Evolutionary conservation across 2,329 filamentous ascomycete species (phyloP), one percentile per base, ranked within the genome.

Genomic region (Pyrenophora seminiperda): DNA sequence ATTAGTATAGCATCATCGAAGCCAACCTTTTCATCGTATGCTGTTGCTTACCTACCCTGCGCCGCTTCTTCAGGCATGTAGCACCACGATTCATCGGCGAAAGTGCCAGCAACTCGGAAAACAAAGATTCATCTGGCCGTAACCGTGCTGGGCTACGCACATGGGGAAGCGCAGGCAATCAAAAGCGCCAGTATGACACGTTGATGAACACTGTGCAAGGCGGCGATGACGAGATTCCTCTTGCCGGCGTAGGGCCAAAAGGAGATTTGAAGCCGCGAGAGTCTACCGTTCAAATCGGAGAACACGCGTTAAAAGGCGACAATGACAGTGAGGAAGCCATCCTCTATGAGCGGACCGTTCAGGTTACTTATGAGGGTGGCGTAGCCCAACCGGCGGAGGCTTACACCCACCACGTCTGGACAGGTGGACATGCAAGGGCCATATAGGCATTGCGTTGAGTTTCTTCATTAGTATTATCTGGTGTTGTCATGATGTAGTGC

Each of bases 21-120:
- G 59, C 66, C 0, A 77, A 77, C 31, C 63, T 77, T 0, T 68
- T 76, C 41, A 66, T 77, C 20, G 72, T 75, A 10, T 77, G 74
- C 57, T 73, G 72, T 15, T 73, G 73, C 17, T 66, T 76, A 27
- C 73, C 75, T 0, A 76, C 75, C 1, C 53, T 77, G 1, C 68
- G 72, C 19, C 73, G 73, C 14, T 77, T 77, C 65, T 65, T 76
- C 50, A 63, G 63, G 2, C 71, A 75, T 43, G 60, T 76, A 9
- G 67, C 73, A 0, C 73, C 73, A 2, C 51, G 30, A 2, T 22
- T 60, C 15, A 56, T 61, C 24, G 54, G 58, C 29, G 56, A 59
- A 40, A 33, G 18, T 33, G n/a, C 30, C 9, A 43, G 44, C 7
- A 27, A 31, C 4, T 40, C 37, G 22, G 43, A 43, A 13, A 48